Conservation (phyloP, 768 basidiomycete species). For the Lactarius pseudohatsudake region DNA sequence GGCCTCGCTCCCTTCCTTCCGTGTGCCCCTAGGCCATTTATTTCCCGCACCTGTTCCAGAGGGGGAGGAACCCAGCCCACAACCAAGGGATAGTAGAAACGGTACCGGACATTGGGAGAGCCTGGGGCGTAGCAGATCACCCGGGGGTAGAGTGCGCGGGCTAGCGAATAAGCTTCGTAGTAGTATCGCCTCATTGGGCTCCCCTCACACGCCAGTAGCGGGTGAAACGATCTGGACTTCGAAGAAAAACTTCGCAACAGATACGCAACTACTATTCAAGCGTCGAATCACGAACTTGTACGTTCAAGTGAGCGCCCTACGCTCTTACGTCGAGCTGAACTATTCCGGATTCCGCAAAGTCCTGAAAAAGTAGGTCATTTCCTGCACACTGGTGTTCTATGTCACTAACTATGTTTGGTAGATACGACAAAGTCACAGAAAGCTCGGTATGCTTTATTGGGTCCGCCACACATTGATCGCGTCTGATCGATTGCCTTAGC, state of each 20-base stretch:
- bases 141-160: conserved; percentile 20
- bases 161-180: conserved; percentile 47
- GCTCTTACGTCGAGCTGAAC: conserved; percentile 89
- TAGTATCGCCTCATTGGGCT: conserved; percentile 49
- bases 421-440: conserved; percentile 92
- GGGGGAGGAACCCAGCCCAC: conserved; percentile 19
- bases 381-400: conserved; percentile 5
- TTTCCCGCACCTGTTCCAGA: conserved; percentile 27
- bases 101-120: conserved; percentile 8
- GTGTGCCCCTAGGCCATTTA: conserved; percentile 12
- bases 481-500: conserved; percentile 38
- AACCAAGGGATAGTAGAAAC: conserved; percentile 1
- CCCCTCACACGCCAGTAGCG: conserved; percentile 41
- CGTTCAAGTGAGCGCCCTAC: conserved; percentile 70
- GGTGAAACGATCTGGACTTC: conserved; percentile 71
- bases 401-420: conserved; percentile 35
- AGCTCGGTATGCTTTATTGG: conserved; percentile 47
- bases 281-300: conserved; percentile 83
- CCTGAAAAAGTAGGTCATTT: conserved; percentile 77
- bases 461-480: not conserved
- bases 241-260: conserved; percentile 75
- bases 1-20: conserved; percentile 32
- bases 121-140: conserved; percentile 26
- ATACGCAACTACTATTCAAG: conserved; percentile 84
- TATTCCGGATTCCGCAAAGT: conserved; percentile 94